Conservation (phyloP, 2,329 filamentous ascomycete genomes). For the Fusarium multiceps region DNA sequence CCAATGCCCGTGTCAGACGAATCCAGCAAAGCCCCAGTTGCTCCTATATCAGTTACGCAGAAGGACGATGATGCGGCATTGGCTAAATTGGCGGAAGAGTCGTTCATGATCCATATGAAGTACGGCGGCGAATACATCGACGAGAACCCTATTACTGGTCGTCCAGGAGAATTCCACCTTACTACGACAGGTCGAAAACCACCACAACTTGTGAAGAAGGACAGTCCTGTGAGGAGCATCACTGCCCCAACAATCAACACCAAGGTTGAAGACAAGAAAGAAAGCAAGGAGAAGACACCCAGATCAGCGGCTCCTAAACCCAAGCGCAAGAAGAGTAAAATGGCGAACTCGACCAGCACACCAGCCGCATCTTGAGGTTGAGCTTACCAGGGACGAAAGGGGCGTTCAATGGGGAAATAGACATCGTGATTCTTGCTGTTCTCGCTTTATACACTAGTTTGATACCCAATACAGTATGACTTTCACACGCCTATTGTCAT, state of each 20-base stretch:
- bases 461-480: conserved; percentile 41
- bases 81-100: conserved; percentile 66
- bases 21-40: conserved; percentile 40
- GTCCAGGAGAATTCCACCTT: conserved; percentile 73
- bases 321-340: conserved; percentile 63
- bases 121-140: conserved; percentile 74
- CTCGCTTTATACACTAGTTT: conserved; percentile 29
- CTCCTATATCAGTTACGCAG: conserved; percentile 42
- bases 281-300: conserved; percentile 59
- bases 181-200: conserved; percentile 69
- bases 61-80: conserved; percentile 56
- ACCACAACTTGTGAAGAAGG: conserved; percentile 47
- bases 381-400: neutral
- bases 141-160: conserved; percentile 74
- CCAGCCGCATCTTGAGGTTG: conserved; percentile 47
- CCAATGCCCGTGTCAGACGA: conserved; percentile 57
- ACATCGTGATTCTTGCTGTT: neutral
- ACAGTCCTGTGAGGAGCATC: conserved; percentile 50
- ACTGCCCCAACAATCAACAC: conserved; percentile 54
- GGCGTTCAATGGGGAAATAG: conserved; percentile 16
- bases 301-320: conserved; percentile 57
- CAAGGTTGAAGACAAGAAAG: conserved; percentile 59
- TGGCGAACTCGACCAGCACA: conserved; percentile 50
- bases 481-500: neutral
- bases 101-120: conserved; percentile 66